Percentiles rank a stretch among this genome's conserved stretches.
Conservation (phyloP, 139 green algal species). For the Desmodesmus armatus region DNA sequence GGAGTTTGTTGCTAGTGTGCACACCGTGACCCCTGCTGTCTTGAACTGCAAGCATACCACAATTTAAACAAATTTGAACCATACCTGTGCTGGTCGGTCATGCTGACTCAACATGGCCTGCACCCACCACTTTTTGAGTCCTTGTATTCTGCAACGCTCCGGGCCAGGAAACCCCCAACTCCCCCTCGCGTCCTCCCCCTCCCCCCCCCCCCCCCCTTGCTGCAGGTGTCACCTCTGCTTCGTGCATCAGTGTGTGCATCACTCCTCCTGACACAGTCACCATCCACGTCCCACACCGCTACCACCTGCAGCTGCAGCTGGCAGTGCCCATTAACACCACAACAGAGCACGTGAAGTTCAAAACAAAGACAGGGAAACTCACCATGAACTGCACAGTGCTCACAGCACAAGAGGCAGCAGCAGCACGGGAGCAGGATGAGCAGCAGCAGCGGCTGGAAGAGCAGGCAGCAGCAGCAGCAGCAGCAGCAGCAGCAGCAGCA, state of each 20-base stretch:
- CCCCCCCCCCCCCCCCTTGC: too few relatives aligned
- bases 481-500: neutral
- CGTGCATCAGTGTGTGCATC: too few relatives aligned
- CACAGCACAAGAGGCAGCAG: neutral
- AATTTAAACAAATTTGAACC: neutral
- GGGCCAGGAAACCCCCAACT: too few relatives aligned
- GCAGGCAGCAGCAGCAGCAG: neutral
- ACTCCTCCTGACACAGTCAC: too few relatives aligned
- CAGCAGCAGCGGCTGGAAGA: neutral
- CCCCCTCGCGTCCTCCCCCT: neutral
- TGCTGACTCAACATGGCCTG: too few relatives aligned
- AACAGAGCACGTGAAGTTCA: neutral
- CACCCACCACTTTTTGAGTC: too few relatives aligned
- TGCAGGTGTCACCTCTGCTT: too few relatives aligned
- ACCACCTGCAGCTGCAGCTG: constrained; percentile 1
- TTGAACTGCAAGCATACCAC: too few relatives aligned
- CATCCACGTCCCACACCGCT: neutral
- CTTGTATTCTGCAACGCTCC: too few relatives aligned
- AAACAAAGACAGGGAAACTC: neutral
- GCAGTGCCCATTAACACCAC: neutral
- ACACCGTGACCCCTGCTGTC: too few relatives aligned
- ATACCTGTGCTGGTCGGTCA: too few relatives aligned
- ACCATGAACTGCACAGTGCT: neutral
- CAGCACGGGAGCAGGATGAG: neutral
- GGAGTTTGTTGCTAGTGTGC: too few relatives aligned